A percentile compares a stretch with the other conserved stretches of the same genome.
These are phyloP conservation scores for Starmerella khaoyaiensis DNA, from an alignment of 805 yeast species.

Conservation along the genomic window DNA sequence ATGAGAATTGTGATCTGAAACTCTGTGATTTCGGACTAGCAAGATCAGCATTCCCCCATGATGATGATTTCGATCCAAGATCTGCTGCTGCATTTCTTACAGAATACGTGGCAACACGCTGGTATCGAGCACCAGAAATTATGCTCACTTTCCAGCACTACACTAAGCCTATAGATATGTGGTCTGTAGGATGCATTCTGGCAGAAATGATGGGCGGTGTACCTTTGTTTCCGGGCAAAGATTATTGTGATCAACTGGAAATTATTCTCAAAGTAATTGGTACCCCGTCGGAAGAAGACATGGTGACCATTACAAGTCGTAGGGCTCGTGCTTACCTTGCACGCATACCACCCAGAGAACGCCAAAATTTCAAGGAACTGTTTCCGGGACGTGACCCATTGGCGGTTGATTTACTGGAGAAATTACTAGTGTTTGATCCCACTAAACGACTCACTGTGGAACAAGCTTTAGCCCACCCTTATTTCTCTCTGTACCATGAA, in stretches of 20 bases:
- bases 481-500: slow-evolving; percentile 95
- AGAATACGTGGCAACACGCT: slow-evolving; percentile 94
- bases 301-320: slow-evolving; percentile 61
- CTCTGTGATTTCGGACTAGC: slow-evolving; percentile 96
- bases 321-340: slow-evolving; percentile 88
- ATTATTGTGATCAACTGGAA: slow-evolving; percentile 87
- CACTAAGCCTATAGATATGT: slow-evolving; percentile 90
- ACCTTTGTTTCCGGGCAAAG: slow-evolving; percentile 89
- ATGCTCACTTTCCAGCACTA: slow-evolving; percentile 89
- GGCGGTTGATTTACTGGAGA: slow-evolving; percentile 68
- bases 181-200: slow-evolving; percentile 96
- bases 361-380: slow-evolving; percentile 24
- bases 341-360: slow-evolving; percentile 51
- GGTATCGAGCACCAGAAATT: slow-evolving; percentile 98
- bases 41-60: slow-evolving; percentile 41
- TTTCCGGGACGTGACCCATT: slow-evolving; percentile 80
- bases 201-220: slow-evolving; percentile 87
- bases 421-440: slow-evolving; percentile 81
- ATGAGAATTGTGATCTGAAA: slow-evolving; percentile 92
- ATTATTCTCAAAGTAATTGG: slow-evolving; percentile 79
- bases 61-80: slow-evolving; percentile 61
- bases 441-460: slow-evolving; percentile 70
- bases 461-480: slow-evolving; percentile 81
- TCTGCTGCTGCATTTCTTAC: slow-evolving; percentile 89
- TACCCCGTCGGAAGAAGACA: slow-evolving; percentile 70